A percentile compares a stretch with the other conserved stretches of the same genome.
These are phyloP conservation scores for Chalciporus sp. DNA, from an alignment of 1,284 basidiomycete genomes.

Conservation along the genomic window DNA sequence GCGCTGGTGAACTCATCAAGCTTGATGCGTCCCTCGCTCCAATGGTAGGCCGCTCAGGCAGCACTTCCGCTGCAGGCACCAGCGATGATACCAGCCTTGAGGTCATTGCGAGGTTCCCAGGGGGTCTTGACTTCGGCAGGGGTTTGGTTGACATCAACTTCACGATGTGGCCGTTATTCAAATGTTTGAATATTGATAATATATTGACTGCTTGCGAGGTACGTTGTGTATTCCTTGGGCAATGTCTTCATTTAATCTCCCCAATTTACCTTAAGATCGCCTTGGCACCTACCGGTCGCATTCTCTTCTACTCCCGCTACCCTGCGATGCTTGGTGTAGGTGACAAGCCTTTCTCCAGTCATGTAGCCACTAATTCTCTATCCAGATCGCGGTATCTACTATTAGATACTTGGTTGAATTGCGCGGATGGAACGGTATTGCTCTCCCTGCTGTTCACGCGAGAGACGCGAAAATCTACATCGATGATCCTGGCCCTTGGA, in stretches of 20 bases:
- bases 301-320: slow-evolving; percentile 90
- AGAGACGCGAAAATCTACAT: slow-evolving; percentile 90
- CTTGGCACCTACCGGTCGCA: slow-evolving; percentile 87
- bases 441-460: slow-evolving; percentile 84
- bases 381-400: slow-evolving; percentile 80
- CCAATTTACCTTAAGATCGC: slow-evolving; percentile 62
- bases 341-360: slow-evolving; percentile 1
- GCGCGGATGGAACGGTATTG: slow-evolving; percentile 91
- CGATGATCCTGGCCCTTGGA: slow-evolving; percentile 89
- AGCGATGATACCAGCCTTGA: slow-evolving; percentile 72
- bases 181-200: slow-evolving; percentile 91
- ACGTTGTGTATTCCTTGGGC: slow-evolving; percentile 16
- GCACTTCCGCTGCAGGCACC: slow-evolving; percentile 46
- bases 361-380: background rate
- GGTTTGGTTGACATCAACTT: slow-evolving; percentile 88
- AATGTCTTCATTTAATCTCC: slow-evolving; percentile 3
- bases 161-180: slow-evolving; percentile 97
- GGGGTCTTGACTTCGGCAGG: slow-evolving; percentile 81
- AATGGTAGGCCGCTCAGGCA: slow-evolving; percentile 18
- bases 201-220: slow-evolving; percentile 93
- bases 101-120: slow-evolving; percentile 83
- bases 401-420: slow-evolving; percentile 92
- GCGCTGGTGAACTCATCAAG: slow-evolving; percentile 83
- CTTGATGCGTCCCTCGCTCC: slow-evolving; percentile 64
- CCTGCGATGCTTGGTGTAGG: slow-evolving; percentile 86